These are phyloP conservation scores for Cladosporium colombiae DNA, from an alignment of 2,329 filamentous ascomycete species.

Conservation along the genomic window DNA sequence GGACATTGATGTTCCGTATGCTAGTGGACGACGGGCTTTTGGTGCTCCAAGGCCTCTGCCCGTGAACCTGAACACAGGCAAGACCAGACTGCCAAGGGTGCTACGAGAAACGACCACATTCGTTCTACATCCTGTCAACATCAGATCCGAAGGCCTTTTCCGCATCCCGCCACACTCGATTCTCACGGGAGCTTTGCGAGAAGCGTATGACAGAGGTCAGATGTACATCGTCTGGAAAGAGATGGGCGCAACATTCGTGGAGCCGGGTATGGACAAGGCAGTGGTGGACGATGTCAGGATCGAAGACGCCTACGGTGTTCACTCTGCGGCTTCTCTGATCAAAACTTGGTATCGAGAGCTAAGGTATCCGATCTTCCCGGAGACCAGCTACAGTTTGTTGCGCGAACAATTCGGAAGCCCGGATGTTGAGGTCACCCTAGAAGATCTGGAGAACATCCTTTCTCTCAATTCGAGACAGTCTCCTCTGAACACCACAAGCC, in stretches of 20 bases:
- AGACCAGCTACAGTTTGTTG: conserved; percentile 50
- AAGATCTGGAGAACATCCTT: conserved; percentile 49
- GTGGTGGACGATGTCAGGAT: conserved; percentile 48
- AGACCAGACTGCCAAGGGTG: conserved; percentile 52
- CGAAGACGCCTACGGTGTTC: conserved; percentile 55
- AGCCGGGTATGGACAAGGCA: conserved; percentile 40
- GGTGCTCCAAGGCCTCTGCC: conserved; percentile 52
- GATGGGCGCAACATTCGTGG: conserved; percentile 38
- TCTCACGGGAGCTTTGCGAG: conserved; percentile 52
- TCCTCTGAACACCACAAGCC: conserved; percentile 46
- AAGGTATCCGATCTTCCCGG: conserved; percentile 53
- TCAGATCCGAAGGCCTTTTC: conserved; percentile 55
- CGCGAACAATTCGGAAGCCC: conserved; percentile 45
- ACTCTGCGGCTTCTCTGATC: conserved; percentile 55
- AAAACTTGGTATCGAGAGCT: conserved; percentile 59
- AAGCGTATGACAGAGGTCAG: conserved; percentile 58
- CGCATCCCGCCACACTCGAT: conserved; percentile 54
- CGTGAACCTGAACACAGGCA: conserved; percentile 42
- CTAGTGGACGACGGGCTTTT: conserved; percentile 48
- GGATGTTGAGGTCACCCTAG: conserved; percentile 41
- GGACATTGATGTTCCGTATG: conserved; percentile 51
- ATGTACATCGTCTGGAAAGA: conserved; percentile 57
- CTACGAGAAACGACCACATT: conserved; percentile 56
- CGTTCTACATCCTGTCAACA: conserved; percentile 49
- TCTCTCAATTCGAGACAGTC: conserved; percentile 50